Evolutionary conservation across 257 asterid species (phyloP).

Genomic region (Ajuga chamaepitys): DNA sequence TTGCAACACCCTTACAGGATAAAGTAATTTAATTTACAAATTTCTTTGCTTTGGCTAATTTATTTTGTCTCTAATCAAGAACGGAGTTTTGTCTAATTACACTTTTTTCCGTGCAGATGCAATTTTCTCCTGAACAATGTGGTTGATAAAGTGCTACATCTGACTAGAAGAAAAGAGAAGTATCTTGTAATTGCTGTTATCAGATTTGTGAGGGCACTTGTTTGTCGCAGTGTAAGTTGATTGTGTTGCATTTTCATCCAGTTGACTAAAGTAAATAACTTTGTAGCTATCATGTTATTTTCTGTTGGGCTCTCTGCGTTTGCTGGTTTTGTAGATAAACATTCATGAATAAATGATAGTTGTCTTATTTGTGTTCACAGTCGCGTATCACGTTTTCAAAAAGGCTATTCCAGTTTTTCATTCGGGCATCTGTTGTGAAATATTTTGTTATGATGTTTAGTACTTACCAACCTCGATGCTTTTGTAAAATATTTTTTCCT

Average conservation of each 20-base stretch:
- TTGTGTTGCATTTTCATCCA: slow-evolving; percentile 2
- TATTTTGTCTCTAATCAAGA: not conserved
- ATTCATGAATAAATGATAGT: not conserved
- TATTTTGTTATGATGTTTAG: not conserved
- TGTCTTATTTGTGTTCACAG: not conserved
- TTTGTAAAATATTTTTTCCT: not conserved
- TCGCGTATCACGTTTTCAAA: not conserved
- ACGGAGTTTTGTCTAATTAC: not conserved
- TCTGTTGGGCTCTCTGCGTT: not conserved
- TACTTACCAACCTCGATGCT: not conserved
- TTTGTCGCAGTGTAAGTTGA: slow-evolving; percentile 84
- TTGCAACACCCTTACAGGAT: slow-evolving; percentile 90
- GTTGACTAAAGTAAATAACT: not conserved
- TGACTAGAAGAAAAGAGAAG: slow-evolving; percentile 86
- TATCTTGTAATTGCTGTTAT: slow-evolving; percentile 88
- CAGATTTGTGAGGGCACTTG: slow-evolving; percentile 79
- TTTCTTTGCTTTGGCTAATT: slow-evolving; percentile 14
- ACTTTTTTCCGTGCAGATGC: slow-evolving; percentile 52
- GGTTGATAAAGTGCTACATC: slow-evolving; percentile 72
- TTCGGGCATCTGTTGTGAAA: not conserved
- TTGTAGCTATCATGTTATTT: not conserved
- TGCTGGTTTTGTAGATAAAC: not conserved
- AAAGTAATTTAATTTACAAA: too few relatives aligned
- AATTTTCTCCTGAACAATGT: slow-evolving; percentile 79
- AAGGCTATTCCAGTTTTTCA: not conserved